Evolutionary conservation across 2,329 filamentous ascomycete genomes (phyloP), one percentile per base, ranked within the genome.

Genomic region (Phoma sp.): DNA sequence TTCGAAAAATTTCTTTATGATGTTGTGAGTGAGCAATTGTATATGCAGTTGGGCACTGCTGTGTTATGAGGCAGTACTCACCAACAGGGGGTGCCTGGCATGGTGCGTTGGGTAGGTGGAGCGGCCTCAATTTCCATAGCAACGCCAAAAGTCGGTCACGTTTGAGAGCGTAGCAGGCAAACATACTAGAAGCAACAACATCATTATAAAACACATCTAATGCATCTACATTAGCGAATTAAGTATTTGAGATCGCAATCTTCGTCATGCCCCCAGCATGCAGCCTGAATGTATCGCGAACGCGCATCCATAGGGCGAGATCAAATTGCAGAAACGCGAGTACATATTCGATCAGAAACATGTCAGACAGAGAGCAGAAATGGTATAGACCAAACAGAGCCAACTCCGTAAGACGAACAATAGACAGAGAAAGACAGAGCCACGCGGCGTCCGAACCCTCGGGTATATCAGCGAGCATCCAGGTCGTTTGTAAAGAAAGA

Each of bases 351-450:
- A 61, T 42, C 50, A 52, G 47, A 64, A 57, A 57, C 57, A 62
- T 63, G 54, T 58, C 55, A 51, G 52, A 33, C 61, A 51, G 47
- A 45, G 55, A 62, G 61, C 48, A 55, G 60, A 69, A 65, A 63
- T 70, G 70, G 71, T 74, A 74, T 72, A 72, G 58, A 67, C 69
- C 70, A 70, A 66, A 62, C 49, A 60, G 50, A 66, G 59, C 59
- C 52, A 71, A 73, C 69, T 71, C 68, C 71, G 58, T 62, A 37
- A 42, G 64, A 57, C 62, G 57, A 66, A 69, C 61, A 68, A 57
- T 60, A 62, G 52, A 60, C 58, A 64, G 49, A 53, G 60, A 53
- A 66, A 62, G 49, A 63, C 29, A 57, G 51, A 49, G 55, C 52
- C 45, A 47, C 14, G 38, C 43, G 30, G 49, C 48, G 43, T 43